Percentiles rank a stretch among this genome's conserved stretches.
phyloP scores from a whole-genome alignment of 495 filamentous ascomycete species.

The Penicillium simplicissimum region DNA sequence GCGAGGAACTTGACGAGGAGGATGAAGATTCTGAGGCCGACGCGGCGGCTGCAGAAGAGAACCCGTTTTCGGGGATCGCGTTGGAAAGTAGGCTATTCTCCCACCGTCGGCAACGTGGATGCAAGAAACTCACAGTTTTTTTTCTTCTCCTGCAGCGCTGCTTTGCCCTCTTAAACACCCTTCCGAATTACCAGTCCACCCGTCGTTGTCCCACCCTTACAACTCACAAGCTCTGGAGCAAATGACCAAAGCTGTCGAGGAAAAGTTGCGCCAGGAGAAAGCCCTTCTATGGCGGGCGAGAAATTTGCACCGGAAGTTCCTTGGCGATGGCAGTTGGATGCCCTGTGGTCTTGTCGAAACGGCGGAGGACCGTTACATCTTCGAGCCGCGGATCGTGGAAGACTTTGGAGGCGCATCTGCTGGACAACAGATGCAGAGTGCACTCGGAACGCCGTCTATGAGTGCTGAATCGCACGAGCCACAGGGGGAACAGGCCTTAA shows the following conservation, averaged over 20 bases:
- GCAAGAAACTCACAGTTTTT: conserved; percentile 12
- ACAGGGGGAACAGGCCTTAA: conserved; percentile 15
- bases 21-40: conserved; percentile 78
- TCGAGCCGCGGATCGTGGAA: conserved; percentile 33
- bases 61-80: conserved; percentile 79
- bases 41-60: conserved; percentile 68
- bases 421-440: conserved; percentile 23
- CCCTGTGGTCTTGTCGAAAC: conserved; percentile 60
- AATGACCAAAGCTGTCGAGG: conserved; percentile 66
- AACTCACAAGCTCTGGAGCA: conserved; percentile 77
- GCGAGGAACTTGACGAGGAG: conserved; percentile 72
- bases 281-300: conserved; percentile 74
- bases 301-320: conserved; percentile 71
- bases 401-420: conserved; percentile 20
- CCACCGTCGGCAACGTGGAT: neutral
- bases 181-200: conserved; percentile 81
- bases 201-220: conserved; percentile 80
- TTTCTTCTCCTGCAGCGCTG: conserved; percentile 58
- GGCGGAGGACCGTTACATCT: conserved; percentile 41
- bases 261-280: conserved; percentile 76
- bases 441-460: conserved; percentile 8
- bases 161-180: conserved; percentile 85
- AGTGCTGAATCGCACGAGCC: conserved; percentile 8
- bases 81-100: conserved; percentile 64
- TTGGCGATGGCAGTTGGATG: conserved; percentile 79